Conservation (phyloP, 805 yeast species). For the Yamadazyma sp. region DNA sequence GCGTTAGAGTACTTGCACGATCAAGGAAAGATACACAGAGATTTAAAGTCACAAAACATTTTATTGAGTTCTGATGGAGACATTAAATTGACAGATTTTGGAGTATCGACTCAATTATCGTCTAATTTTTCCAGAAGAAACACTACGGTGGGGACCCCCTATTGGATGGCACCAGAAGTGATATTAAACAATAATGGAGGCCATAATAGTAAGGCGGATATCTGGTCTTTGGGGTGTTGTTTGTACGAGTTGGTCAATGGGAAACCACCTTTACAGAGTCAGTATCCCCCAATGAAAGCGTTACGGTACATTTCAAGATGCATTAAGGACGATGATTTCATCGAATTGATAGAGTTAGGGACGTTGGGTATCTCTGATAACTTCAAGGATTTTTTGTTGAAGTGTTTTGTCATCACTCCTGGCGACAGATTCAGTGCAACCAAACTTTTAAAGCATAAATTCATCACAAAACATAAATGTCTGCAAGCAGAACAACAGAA, state of each 20-base stretch:
- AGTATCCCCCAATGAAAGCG: slow-evolving; percentile 44
- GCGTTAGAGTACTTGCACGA: slow-evolving; percentile 68
- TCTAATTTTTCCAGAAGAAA: slow-evolving; percentile 44
- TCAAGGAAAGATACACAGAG: slow-evolving; percentile 73
- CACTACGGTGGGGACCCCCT: slow-evolving; percentile 56
- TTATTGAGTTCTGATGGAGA: slow-evolving; percentile 37
- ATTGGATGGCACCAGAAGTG: slow-evolving; percentile 67
- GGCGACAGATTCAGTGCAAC: slow-evolving; percentile 31
- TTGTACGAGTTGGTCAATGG: slow-evolving; percentile 71
- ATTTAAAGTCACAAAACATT: slow-evolving; percentile 43
- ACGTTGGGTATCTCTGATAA: slow-evolving; percentile 21
- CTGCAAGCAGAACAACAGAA: slow-evolving; percentile 14
- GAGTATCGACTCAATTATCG: slow-evolving; percentile 44
- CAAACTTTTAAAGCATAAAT: slow-evolving; percentile 33
- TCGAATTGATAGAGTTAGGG: slow-evolving; percentile 26
- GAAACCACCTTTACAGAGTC: slow-evolving; percentile 61
- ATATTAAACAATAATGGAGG: slow-evolving; percentile 59
- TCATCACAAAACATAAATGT: slow-evolving; percentile 23
- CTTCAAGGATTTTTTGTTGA: slow-evolving; percentile 32
- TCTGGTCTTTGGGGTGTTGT: slow-evolving; percentile 81
- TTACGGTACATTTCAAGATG: slow-evolving; percentile 38
- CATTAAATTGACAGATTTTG: slow-evolving; percentile 46
- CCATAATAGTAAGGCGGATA: slow-evolving; percentile 59
- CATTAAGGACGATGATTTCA: slow-evolving; percentile 29
- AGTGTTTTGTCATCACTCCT: slow-evolving; percentile 38